These are phyloP conservation scores for Pseudogymnoascus sp. DNA, from an alignment of 2,329 filamentous ascomycete genomes.

Conservation along the genomic window DNA sequence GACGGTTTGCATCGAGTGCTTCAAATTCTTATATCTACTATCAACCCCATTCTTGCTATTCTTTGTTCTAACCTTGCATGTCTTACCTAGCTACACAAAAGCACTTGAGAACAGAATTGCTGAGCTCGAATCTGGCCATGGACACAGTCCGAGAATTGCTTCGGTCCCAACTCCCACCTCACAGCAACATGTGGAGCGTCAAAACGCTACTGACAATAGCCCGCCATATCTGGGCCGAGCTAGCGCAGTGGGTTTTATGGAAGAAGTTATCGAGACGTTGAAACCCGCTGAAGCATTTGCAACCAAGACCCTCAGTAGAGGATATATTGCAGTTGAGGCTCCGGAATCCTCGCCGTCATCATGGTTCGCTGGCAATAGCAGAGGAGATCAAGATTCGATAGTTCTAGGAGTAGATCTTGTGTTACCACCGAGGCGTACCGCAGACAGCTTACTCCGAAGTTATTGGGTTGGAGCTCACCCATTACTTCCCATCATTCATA, in stretches of 20 bases:
- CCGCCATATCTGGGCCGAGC: background rate
- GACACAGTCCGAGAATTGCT: background rate
- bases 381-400: background rate
- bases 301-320: background rate
- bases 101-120: background rate
- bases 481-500: conserved; percentile 9
- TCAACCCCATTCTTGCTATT: background rate
- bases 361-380: background rate
- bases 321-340: background rate
- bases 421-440: background rate
- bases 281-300: background rate
- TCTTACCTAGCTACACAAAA: background rate
- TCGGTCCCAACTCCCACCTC: background rate
- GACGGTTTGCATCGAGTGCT: background rate
- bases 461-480: background rate
- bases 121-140: background rate
- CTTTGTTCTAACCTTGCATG: background rate
- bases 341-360: background rate
- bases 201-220: background rate
- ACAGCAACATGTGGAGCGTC: background rate
- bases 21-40: background rate
- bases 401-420: background rate
- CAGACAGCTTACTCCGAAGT: background rate
- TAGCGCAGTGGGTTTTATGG: conserved; percentile 11
- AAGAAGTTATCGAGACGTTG: background rate